phyloP scores from a whole-genome alignment of 2,329 filamentous ascomycete species.

The Pyrenophora seminiperda region DNA sequence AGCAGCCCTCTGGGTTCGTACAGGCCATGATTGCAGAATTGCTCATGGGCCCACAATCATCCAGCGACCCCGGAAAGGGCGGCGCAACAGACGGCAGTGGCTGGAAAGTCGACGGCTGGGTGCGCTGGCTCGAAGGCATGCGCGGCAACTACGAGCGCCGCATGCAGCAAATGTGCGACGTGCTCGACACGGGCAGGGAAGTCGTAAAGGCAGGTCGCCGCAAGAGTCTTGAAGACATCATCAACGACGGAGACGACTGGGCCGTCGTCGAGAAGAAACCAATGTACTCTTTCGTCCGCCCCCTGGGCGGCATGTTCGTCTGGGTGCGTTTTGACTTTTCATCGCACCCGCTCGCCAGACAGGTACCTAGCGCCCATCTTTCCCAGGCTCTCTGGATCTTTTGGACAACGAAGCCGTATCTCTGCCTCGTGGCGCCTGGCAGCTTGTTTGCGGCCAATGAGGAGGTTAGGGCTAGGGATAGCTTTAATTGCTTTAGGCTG shows the following conservation, averaged over 20 bases:
- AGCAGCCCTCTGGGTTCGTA: slow-evolving; percentile 87
- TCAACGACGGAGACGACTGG: slow-evolving; percentile 63
- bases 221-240: slow-evolving; percentile 38
- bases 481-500: slow-evolving; percentile 75
- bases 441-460: slow-evolving; percentile 72
- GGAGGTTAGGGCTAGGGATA: slow-evolving; percentile 61
- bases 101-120: slow-evolving; percentile 86
- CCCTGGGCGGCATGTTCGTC: slow-evolving; percentile 88
- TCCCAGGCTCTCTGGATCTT: slow-evolving; percentile 71
- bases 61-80: slow-evolving; percentile 53
- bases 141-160: slow-evolving; percentile 82
- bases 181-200: slow-evolving; percentile 71
- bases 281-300: slow-evolving; percentile 78
- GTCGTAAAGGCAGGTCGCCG: slow-evolving; percentile 66
- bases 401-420: slow-evolving; percentile 70
- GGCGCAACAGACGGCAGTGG: slow-evolving; percentile 60
- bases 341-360: slow-evolving; percentile 69
- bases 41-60: slow-evolving; percentile 71
- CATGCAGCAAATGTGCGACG: slow-evolving; percentile 78
- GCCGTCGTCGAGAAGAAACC: slow-evolving; percentile 74
- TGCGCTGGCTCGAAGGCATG: slow-evolving; percentile 86
- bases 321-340: slow-evolving; percentile 78
- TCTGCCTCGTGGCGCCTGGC: slow-evolving; percentile 74
- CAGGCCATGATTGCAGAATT: slow-evolving; percentile 81
- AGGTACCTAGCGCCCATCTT: slow-evolving; percentile 62